Evolutionary conservation across 2,329 filamentous ascomycete genomes (phyloP).

Genomic region (Colletotrichum tanaceti): DNA sequence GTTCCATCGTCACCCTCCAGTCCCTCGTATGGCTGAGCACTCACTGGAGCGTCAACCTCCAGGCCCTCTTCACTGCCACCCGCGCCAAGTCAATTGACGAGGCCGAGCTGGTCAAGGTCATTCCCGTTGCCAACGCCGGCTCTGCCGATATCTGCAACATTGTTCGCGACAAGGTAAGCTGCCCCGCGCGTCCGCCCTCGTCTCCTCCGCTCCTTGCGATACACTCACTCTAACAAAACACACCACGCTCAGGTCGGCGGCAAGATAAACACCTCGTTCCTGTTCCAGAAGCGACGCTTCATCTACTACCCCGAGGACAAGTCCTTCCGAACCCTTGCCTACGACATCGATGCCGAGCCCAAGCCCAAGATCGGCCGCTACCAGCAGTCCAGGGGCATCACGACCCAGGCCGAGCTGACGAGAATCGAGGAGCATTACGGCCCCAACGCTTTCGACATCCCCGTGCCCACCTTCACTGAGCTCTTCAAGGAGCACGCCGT

Average conservation of each 20-base stretch:
- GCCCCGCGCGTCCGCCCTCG: background rate
- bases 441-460: slow-evolving; percentile 95
- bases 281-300: slow-evolving; percentile 98
- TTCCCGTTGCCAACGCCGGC: slow-evolving; percentile 90
- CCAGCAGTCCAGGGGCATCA: slow-evolving; percentile 82
- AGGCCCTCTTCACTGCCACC: slow-evolving; percentile 82
- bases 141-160: slow-evolving; percentile 88
- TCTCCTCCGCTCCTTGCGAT: background rate
- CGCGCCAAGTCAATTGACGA: slow-evolving; percentile 76
- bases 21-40: slow-evolving; percentile 94
- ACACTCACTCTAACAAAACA: background rate
- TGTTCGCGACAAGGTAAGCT: slow-evolving; percentile 71
- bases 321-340: slow-evolving; percentile 84
- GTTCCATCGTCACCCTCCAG: slow-evolving; percentile 87
- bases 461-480: slow-evolving; percentile 93
- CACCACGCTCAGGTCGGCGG: slow-evolving; percentile 68
- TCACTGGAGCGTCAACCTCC: slow-evolving; percentile 94
- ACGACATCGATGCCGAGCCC: slow-evolving; percentile 85
- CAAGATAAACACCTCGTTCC: slow-evolving; percentile 83
- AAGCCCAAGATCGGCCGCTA: slow-evolving; percentile 83
- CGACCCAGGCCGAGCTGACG: slow-evolving; percentile 78
- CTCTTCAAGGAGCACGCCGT: slow-evolving; percentile 98
- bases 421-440: slow-evolving; percentile 93
- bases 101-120: slow-evolving; percentile 90
- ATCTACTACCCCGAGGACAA: slow-evolving; percentile 79